These are phyloP conservation scores for Aspergillus sojae DNA, from an alignment of 2,329 filamentous ascomycete species.

Conservation along the genomic window DNA sequence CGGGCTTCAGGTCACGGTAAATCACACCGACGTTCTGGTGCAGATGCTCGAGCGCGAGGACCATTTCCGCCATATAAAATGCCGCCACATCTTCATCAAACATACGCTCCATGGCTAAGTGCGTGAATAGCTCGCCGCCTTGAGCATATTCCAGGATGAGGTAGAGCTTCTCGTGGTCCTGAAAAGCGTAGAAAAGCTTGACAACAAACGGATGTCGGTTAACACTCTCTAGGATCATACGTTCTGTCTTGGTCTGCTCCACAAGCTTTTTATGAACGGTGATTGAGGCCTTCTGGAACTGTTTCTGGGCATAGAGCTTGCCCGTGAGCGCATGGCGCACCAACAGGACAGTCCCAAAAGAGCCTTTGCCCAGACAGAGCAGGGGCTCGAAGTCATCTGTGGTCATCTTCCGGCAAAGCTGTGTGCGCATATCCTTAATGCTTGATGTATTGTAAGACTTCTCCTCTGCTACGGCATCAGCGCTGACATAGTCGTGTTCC, in stretches of 20 bases:
- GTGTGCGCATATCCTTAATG: conserved; percentile 56
- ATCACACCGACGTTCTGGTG: conserved; percentile 91
- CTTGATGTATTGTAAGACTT: conserved; percentile 48
- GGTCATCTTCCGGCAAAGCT: conserved; percentile 77
- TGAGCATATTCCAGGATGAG: conserved; percentile 97
- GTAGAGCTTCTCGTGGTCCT: conserved; percentile 96
- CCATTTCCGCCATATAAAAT: conserved; percentile 99
- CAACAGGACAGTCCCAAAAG: conserved; percentile 90
- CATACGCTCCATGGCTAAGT: conserved; percentile 91
- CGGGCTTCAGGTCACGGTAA: conserved; percentile 95
- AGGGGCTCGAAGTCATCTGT: conserved; percentile 87
- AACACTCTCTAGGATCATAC: conserved; percentile 90
- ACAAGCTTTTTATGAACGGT: conserved; percentile 94
- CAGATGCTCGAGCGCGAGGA: conserved; percentile 88
- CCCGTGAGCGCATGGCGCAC: conserved; percentile 89
- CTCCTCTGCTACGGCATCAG: conserved; percentile 47
- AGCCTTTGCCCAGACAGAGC: conserved; percentile 91
- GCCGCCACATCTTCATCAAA: conserved; percentile 86
- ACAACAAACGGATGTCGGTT: conserved; percentile 97
- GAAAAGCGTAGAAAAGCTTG: conserved; percentile 97
- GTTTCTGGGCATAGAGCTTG: conserved; percentile 93
- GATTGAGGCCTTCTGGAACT: conserved; percentile 95
- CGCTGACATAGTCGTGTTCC: conserved; percentile 80
- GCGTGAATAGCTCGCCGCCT: conserved; percentile 95
- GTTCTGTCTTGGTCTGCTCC: conserved; percentile 96